Percentiles rank a stretch among this genome's conserved stretches.
These are phyloP conservation scores for Linnemannia exigua DNA, from an alignment of 192 early-diverging fungal species.

Conservation along the genomic window DNA sequence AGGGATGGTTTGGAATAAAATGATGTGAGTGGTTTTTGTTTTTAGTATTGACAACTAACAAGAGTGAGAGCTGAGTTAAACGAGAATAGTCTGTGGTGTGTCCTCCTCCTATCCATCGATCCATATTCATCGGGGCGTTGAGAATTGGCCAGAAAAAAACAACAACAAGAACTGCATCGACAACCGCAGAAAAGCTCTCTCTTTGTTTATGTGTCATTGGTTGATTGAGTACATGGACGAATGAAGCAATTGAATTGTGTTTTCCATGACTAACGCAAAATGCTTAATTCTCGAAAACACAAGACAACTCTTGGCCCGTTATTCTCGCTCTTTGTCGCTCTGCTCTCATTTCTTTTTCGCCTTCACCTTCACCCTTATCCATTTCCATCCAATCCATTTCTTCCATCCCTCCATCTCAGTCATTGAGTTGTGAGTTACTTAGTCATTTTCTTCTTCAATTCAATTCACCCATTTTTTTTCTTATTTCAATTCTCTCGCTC, in stretches of 20 bases:
- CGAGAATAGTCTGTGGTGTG: neutral
- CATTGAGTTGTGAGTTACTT: neutral
- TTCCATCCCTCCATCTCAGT: neutral
- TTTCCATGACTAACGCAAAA: conserved; percentile 14
- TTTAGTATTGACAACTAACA: neutral
- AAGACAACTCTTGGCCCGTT: neutral
- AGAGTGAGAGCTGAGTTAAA: neutral
- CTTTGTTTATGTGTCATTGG: neutral
- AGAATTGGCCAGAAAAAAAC: neutral
- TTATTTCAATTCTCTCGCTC: neutral
- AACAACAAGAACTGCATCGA: neutral
- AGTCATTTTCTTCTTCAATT: neutral
- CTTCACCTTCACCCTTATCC: neutral
- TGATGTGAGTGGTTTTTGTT: neutral
- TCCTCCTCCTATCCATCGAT: neutral
- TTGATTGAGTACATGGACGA: neutral
- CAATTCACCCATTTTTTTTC: neutral
- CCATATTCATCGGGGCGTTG: neutral
- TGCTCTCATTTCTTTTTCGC: neutral
- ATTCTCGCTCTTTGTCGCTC: neutral
- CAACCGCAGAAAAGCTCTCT: neutral
- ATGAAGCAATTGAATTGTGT: neutral
- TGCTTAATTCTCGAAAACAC: conserved; percentile 7
- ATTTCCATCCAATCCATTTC: neutral
- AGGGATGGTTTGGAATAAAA: neutral